Evolutionary conservation across 768 basidiomycete genomes (phyloP), one percentile per base, ranked within the genome.

Genomic region (Calocera viscosa): DNA sequence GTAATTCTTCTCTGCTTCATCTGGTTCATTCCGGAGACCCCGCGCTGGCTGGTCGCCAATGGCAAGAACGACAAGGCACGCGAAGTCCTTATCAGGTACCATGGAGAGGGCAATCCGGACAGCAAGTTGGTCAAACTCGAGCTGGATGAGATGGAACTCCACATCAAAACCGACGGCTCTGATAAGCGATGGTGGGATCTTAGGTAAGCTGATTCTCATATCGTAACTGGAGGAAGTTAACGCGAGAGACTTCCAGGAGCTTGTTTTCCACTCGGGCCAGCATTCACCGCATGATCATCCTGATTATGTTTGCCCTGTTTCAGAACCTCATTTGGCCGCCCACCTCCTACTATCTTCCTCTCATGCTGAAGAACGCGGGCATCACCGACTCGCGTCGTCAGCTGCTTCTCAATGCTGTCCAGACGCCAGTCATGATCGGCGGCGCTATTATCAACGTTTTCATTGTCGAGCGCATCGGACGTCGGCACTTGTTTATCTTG

Each of bases 11-110:
- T 93, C 65, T 65, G 70, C 70, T 74, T 93, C 38, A 77, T 93
- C 70, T 84, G 81, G 74, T 86, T 89, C 75, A 80, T 79, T 12
- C 91, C 91, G 35, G 92, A 94, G 75, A 89, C 87, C 0, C 93
- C 93, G 53, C 85, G 91, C 81, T 94, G 82, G 83, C 39, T 65
- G 5, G 38, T 68, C 17, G 40, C 53, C 1, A 69, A 70, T 66
- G 69, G 69, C n/a, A 64, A 69, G 24, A 28, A 53, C 7, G 68
- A 72, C 22, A 68, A 70, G 32, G 71, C 71, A 1, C 63, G 60
- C 11, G 67, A 49, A 11, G 70, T 69, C 66, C 66, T 72, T 1
- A 40, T 68, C 68, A 69, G 68, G 39, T 70, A 69, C 34, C 53
- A 60, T 24, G 53, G 67, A 19, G 65, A 68, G 41, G 53, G 65